Conservation (phyloP, 805 yeast species). For the Kodamaea restingae region DNA sequence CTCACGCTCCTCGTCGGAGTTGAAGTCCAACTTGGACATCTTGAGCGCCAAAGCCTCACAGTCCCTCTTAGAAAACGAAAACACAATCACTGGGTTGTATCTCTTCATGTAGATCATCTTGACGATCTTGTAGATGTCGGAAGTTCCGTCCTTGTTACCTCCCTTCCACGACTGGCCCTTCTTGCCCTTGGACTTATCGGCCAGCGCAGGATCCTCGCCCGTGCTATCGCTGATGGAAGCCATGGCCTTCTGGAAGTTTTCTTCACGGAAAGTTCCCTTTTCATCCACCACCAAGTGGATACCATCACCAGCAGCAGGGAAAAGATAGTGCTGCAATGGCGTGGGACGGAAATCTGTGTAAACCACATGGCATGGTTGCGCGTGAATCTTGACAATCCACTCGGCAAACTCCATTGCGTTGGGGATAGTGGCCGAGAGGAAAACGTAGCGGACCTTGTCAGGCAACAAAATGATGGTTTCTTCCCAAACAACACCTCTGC, state of each 20-base stretch:
- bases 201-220: conserved; percentile 78
- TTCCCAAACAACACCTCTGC: conserved; percentile 99
- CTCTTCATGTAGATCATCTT: conserved; percentile 97
- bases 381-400: conserved; percentile 94
- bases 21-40: conserved; percentile 94
- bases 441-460: conserved; percentile 91
- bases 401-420: conserved; percentile 98
- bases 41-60: conserved; percentile 92
- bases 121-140: conserved; percentile 94
- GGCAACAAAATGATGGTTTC: conserved; percentile 95
- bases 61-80: conserved; percentile 95
- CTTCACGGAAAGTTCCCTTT: conserved; percentile 93
- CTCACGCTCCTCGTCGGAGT: conserved; percentile 89
- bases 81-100: conserved; percentile 96
- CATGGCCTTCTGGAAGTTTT: conserved; percentile 98
- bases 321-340: conserved; percentile 93
- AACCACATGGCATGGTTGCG: conserved; percentile 97
- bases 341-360: conserved; percentile 99
- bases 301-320: conserved; percentile 99
- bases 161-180: conserved; percentile 84
- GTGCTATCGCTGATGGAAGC: conserved; percentile 76
- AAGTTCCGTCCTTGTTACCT: conserved; percentile 67
- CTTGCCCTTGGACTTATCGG: conserved; percentile 58
- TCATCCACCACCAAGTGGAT: conserved; percentile 97
- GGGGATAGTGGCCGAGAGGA: conserved; percentile 94